Evolutionary conservation across 2,329 filamentous ascomycete genomes (phyloP), one percentile per base, ranked within the genome.

Genomic region (Rutstroemia sp.): DNA sequence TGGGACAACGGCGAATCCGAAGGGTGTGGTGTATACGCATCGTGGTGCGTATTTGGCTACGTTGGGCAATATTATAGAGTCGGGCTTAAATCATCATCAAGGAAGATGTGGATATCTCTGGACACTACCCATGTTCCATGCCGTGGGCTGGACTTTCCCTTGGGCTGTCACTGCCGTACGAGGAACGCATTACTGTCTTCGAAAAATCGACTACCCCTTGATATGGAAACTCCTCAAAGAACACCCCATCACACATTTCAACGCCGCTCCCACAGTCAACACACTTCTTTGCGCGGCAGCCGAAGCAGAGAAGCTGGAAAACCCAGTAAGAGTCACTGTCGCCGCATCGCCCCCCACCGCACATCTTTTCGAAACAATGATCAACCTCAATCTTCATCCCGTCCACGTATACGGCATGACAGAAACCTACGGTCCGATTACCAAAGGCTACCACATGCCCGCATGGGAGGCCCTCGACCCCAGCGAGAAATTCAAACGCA

Each of bases 371-470:
- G 87, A 96, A 73, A 86, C 91, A 69, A 99, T 99, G 94, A 75
- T 64, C 3, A 65, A 65, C 4, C 75, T 97, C 7, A 99, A 99
- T 68, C 79, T 99, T 7, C 80, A 86, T 21, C 94, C 94, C 0
- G 89, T 96, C 0, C 94, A 99, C 69, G 91, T 95, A 7, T 99
- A 99, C 70, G 94, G 94, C 40, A 71, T 87, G 73, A 87, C 83
- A 1, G 85, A 97, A 74, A 97, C 92, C 0, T 97, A 97, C 67
- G 94, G 94, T 0, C 94, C 94, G 9, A 92, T 96, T 58, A 97
- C 92, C 1, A 96, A 95, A 70, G 90, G 92, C 9, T 99, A 99
- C 67, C 78, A 87, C 56, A 80, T 97, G 73, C 89, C 91, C 0
- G 77, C 81, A 30, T 99, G 94, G 94, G 84, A 94, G n/a, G 67